These are phyloP conservation scores for Tinospora cordifolia DNA, from an alignment of 164 flowering plant species.

Conservation along the genomic window DNA sequence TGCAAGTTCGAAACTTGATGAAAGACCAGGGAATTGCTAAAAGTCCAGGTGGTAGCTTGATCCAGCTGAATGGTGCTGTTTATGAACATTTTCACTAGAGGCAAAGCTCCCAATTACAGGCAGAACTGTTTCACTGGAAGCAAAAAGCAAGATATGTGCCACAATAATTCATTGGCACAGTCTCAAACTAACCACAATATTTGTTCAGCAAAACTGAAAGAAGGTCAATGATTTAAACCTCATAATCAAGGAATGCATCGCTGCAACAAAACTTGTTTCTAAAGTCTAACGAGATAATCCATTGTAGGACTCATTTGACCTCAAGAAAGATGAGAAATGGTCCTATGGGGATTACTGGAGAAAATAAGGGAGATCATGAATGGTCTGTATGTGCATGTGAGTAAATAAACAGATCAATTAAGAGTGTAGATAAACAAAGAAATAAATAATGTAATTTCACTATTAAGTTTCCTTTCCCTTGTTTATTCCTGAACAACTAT, in stretches of 20 bases:
- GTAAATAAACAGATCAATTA: not conserved
- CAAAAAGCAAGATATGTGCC: slow-evolving; percentile 33
- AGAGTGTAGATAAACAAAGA: not conserved
- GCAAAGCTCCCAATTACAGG: slow-evolving; percentile 26
- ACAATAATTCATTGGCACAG: slow-evolving; percentile 28
- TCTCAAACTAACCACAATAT: slow-evolving; percentile 32
- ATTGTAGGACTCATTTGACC: slow-evolving; percentile 34
- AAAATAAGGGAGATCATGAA: not conserved
- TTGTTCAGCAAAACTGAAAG: slow-evolving; percentile 26
- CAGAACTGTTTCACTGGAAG: slow-evolving; percentile 20
- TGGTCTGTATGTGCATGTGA: not conserved
- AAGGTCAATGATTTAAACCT: slow-evolving; percentile 29
- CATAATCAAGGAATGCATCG: slow-evolving; percentile 31
- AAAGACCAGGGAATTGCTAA: slow-evolving; percentile 29
- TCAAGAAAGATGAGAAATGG: slow-evolving; percentile 32
- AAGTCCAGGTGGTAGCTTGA: slow-evolving; percentile 38
- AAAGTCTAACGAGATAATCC: slow-evolving; percentile 28
- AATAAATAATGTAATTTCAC: too few relatives aligned
- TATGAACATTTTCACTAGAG: slow-evolving; percentile 36
- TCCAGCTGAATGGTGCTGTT: slow-evolving; percentile 28
- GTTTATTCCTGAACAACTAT: not conserved
- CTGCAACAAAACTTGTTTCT: slow-evolving; percentile 33
- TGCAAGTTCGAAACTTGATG: slow-evolving; percentile 30
- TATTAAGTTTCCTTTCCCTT: not conserved
- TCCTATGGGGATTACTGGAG: slow-evolving; percentile 36